Base-by-base conservation (phyloP, 2,329 filamentous ascomycete species). In the Ustulina deusta region DNA sequence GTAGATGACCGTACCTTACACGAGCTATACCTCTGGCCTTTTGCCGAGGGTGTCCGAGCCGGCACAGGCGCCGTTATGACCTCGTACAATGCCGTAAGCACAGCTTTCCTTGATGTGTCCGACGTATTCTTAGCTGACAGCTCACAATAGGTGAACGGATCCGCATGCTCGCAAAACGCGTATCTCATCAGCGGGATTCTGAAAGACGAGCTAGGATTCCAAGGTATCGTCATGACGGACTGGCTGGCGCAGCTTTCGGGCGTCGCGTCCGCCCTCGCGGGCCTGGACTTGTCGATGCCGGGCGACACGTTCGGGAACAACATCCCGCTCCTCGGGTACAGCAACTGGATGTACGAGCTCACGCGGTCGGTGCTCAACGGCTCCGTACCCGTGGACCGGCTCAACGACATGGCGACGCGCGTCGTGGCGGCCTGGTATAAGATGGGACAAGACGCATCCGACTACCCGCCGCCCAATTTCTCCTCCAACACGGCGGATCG, bases 21-120 rank as follows among this genome's bases (percentile, higher is more conserved):
- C 74, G 92, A 94, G 78, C 79, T 94, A 0, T 94, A 94, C 72
- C 84, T 89, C 0, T 94, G 92, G 93, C 93, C 92, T 0, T 95
- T 95, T 77, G 89, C 89, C 0, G 90, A 94, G 71, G 91, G 90
- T 7, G 85, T 97, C 51, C 88, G 87, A 68, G 92, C 91, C 13
- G 93, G 93, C 29, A 92, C 94, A 5, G 91, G 88, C 1, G 90
- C 90, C 7, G 83, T 97, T 61, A 97, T 97, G 93, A 94, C 93
- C 77, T 88, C 89, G 1, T 97, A 97, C 73, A 91, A 93, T 75
- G 88, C 88, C 74, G 79, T 83, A 69, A 52, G 74, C 68, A 48
- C 5, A 48, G 11, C 63, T 48, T 0, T 34, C 25, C 13, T 3
- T 3, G 10, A 20, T 4, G 6, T 42, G 5, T 7, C 38, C 27